Evolutionary conservation across 257 asterid genomes (phyloP).

Genomic region (Solanum pinnatisectum): DNA sequence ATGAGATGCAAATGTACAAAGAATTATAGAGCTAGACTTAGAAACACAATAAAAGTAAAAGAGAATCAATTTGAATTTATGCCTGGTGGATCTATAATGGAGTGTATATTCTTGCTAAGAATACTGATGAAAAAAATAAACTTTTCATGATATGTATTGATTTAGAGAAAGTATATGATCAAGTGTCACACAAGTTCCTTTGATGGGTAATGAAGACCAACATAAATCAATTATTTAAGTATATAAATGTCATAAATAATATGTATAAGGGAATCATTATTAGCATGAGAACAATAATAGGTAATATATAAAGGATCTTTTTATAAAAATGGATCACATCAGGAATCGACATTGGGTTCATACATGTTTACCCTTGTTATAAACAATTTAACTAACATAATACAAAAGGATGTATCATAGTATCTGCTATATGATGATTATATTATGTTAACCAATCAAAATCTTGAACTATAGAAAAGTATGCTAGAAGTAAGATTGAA

Average conservation of each 20-base stretch:
- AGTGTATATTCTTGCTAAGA: not conserved
- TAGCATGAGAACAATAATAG: not conserved
- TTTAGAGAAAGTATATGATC: not conserved
- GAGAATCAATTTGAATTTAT: not conserved
- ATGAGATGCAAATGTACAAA: not conserved
- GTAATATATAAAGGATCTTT: not conserved
- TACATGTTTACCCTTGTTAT: not conserved
- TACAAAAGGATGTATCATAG: not conserved
- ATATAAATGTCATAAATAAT: not conserved
- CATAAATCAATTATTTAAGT: not conserved
- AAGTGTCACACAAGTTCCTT: not conserved
- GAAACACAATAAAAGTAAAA: not conserved
- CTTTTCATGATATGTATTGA: not conserved
- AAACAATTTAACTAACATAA: not conserved
- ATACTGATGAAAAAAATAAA: not conserved
- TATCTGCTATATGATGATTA: not conserved
- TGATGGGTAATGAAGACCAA: not conserved
- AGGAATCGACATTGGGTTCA: not conserved
- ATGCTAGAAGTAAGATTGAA: not conserved
- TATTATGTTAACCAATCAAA: not conserved
- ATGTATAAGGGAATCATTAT: not conserved
- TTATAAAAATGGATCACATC: not conserved
- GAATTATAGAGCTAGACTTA: not conserved
- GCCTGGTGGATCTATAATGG: not conserved
- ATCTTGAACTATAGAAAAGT: not conserved